phyloP scores from a whole-genome alignment of 306 rosid species.

The Cucumis sativus region Cucumber_9930_V3 NC_026661.2:3479001-3479500 shows the following conservation, averaged over 20 bases:
- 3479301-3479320: neutral
- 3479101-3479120: too few relatives aligned
- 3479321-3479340: neutral
- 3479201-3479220: neutral
- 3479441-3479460: constrained; percentile 46
- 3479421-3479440: constrained; percentile 10
- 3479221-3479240: neutral
- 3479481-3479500: constrained; percentile 4
- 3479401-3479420: constrained; percentile 5
- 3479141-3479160: too few relatives aligned
- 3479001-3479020: too few relatives aligned
- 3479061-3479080: too few relatives aligned
- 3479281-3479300: neutral
- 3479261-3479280: neutral
- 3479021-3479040: too few relatives aligned
- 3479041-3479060: too few relatives aligned
- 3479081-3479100: too few relatives aligned
- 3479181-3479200: too few relatives aligned
- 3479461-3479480: constrained; percentile 29
- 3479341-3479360: neutral
- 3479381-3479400: neutral
- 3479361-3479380: neutral
- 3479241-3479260: neutral
- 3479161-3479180: too few relatives aligned
- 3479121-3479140: too few relatives aligned